Percentiles rank a stretch among this genome's conserved stretches.
phyloP scores from a whole-genome alignment of 2,329 filamentous ascomycete species.

The Colletotrichum lini region DNA sequence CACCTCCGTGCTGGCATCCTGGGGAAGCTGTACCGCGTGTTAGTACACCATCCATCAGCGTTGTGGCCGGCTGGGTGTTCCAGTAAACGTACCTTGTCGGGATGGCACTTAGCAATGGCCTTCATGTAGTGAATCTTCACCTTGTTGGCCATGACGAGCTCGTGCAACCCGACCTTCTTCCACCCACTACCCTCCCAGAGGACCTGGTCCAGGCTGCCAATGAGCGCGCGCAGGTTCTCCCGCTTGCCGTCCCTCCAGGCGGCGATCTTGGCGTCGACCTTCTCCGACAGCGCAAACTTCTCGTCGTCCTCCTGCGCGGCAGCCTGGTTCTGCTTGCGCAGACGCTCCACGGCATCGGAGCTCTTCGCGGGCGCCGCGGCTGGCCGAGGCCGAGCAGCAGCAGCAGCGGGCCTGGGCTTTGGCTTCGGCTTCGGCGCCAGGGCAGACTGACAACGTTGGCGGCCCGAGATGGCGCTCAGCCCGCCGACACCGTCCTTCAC shows the following conservation, averaged over 20 bases:
- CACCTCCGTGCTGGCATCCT: constrained; percentile 75
- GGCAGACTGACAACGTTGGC: constrained; percentile 91
- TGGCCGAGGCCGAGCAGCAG: constrained; percentile 50
- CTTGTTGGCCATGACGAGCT: constrained; percentile 92
- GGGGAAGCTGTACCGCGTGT: constrained; percentile 65
- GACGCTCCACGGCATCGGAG: constrained; percentile 83
- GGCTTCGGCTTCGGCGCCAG: constrained; percentile 77
- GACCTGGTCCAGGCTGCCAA: constrained; percentile 89
- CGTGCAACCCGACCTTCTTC: constrained; percentile 97
- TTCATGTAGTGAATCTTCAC: constrained; percentile 99
- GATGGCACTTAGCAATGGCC: constrained; percentile 98
- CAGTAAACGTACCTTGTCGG: constrained; percentile 85
- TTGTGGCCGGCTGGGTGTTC: not conserved
- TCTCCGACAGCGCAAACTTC: constrained; percentile 89
- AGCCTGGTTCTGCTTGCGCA: constrained; percentile 87
- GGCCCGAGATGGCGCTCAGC: constrained; percentile 84
- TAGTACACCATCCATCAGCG: constrained; percentile 8
- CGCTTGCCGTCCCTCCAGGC: constrained; percentile 92
- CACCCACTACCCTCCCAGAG: constrained; percentile 94
- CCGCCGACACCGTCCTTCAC: constrained; percentile 92
- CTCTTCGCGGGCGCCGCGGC: constrained; percentile 65
- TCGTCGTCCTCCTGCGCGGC: constrained; percentile 92
- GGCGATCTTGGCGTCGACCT: constrained; percentile 83
- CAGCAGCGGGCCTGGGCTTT: constrained; percentile 57
- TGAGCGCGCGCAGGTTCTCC: constrained; percentile 89